Percentiles rank a stretch among this genome's conserved stretches.
Evolutionary conservation across 169 alveolate species (phyloP).

Genomic region (Perkinsus olseni): DNA sequence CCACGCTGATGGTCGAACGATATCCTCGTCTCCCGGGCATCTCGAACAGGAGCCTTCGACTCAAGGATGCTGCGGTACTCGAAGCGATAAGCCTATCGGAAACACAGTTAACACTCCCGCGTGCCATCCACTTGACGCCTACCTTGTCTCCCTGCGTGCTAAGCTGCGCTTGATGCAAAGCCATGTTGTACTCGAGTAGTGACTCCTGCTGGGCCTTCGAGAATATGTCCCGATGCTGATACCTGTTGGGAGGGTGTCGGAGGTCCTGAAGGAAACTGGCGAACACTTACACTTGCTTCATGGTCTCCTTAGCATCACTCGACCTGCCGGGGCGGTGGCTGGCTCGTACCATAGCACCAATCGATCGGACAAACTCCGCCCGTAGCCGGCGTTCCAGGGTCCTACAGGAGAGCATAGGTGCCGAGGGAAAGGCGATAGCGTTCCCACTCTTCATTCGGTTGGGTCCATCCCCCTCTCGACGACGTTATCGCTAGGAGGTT

Average conservation of each 20-base stretch:
- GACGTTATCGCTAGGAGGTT: neutral
- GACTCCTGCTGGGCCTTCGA: neutral
- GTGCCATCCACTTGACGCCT: too few relatives aligned
- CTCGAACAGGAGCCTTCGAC: neutral
- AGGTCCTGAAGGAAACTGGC: neutral
- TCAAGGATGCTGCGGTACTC: neutral
- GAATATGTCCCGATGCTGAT: neutral
- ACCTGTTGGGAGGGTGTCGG: neutral
- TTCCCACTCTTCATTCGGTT: neutral
- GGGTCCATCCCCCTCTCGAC: neutral
- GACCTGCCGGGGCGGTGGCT: neutral
- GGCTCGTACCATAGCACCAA: neutral
- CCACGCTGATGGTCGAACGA: conserved; percentile 3
- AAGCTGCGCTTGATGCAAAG: neutral
- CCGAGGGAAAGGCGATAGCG: neutral
- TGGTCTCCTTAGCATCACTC: neutral
- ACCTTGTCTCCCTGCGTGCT: neutral
- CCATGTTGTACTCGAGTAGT: neutral
- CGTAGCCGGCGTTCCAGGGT: neutral
- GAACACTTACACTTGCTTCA: neutral
- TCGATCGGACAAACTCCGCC: neutral
- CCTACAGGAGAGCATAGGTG: neutral
- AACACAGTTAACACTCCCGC: neutral
- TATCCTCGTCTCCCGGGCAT: neutral
- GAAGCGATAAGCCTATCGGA: neutral